Evolutionary conservation across 352 stramenopile genomes (phyloP).

Genomic region (Aphanomyces stellatus): DNA sequence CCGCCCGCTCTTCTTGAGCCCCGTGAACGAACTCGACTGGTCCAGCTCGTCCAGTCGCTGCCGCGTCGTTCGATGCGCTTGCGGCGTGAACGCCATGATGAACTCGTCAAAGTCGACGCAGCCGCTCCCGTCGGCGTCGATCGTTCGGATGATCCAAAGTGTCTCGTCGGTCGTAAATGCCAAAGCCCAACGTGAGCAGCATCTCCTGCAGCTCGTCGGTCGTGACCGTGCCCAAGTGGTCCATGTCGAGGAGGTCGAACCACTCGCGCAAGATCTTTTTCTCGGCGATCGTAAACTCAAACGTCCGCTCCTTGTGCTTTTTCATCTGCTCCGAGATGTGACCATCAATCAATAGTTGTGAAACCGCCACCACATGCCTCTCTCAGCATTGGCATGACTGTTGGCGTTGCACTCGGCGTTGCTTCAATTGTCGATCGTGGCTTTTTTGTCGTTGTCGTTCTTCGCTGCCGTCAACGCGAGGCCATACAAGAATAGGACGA

Average conservation of each 20-base stretch:
- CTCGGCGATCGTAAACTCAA: constrained; percentile 60
- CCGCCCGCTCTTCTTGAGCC: constrained; percentile 71
- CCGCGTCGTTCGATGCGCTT: too few species aligned
- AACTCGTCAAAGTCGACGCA: constrained; percentile 77
- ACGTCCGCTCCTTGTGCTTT: constrained; percentile 49
- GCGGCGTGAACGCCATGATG: constrained; percentile 60
- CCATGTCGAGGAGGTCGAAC: constrained; percentile 62
- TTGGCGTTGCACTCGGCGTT: too few species aligned
- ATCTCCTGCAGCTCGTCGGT: constrained; percentile 69
- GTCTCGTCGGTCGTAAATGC: constrained; percentile 60
- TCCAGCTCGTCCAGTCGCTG: constrained; percentile 28
- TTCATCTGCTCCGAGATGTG: too few species aligned
- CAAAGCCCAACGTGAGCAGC: constrained; percentile 71
- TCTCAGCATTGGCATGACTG: too few species aligned
- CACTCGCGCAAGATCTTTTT: constrained; percentile 70
- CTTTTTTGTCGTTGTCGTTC: too few species aligned
- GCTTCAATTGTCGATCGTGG: too few species aligned
- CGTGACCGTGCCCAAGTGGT: constrained; percentile 61
- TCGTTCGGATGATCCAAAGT: constrained; percentile 38
- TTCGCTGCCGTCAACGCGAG: too few species aligned
- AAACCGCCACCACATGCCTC: too few species aligned
- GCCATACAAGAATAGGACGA: too few species aligned
- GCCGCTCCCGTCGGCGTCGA: constrained; percentile 65
- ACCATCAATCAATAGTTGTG: too few species aligned
- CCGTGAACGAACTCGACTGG: constrained; percentile 58